phyloP scores from a whole-genome alignment of 805 yeast species.

The Trichomonascus vanleenenianus region DNA sequence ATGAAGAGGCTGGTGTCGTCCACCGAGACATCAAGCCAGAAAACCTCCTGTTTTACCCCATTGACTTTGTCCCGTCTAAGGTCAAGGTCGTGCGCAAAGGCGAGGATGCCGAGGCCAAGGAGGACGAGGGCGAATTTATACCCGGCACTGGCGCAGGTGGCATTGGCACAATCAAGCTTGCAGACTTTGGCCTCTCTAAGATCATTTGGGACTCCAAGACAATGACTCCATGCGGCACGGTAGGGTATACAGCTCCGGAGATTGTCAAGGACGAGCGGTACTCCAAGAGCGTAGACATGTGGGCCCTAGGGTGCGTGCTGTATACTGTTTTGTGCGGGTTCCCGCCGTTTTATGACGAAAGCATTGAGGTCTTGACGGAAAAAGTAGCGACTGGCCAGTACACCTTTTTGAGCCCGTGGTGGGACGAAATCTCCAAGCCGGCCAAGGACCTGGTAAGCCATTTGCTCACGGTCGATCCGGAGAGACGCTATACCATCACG shows the following conservation, averaged over 20 bases:
- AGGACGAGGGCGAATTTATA: constrained; percentile 80
- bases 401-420: constrained; percentile 75
- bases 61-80: constrained; percentile 35
- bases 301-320: constrained; percentile 96
- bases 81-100: constrained; percentile 29
- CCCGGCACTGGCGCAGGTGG: constrained; percentile 89
- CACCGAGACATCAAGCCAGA: constrained; percentile 83
- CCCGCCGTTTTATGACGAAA: constrained; percentile 92
- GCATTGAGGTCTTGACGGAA: constrained; percentile 63
- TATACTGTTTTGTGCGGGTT: constrained; percentile 93
- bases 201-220: constrained; percentile 82
- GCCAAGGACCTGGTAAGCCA: constrained; percentile 66
- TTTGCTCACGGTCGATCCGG: constrained; percentile 65
- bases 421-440: constrained; percentile 69
- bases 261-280: constrained; percentile 90
- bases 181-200: constrained; percentile 93
- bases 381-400: constrained; percentile 76
- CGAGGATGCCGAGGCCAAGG: constrained; percentile 38
- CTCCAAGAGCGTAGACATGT: constrained; percentile 93
- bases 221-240: constrained; percentile 98
- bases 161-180: constrained; percentile 80
- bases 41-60: constrained; percentile 57
- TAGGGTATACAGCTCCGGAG: constrained; percentile 98
- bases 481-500: constrained; percentile 58
- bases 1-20: constrained; percentile 62